Evolutionary conservation across 2,329 filamentous ascomycete species (phyloP), one percentile per base, ranked within the genome.

Genomic region (Coniochaeta sp.): DNA sequence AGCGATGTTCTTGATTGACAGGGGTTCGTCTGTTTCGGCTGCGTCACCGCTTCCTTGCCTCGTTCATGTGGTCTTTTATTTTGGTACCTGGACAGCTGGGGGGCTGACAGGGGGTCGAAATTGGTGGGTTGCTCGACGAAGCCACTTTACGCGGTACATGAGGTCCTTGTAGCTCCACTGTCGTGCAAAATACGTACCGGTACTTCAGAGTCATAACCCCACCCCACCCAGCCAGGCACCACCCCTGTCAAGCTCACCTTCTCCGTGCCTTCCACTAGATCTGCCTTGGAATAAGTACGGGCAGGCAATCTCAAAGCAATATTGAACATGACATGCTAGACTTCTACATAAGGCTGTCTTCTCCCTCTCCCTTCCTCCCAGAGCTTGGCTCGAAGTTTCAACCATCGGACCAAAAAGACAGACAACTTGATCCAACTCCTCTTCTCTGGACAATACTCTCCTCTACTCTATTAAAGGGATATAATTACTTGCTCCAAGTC

Each of bases 31-130:
- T 52, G 47, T 52, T 52, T 52, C 47, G 47, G 47, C 54, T 56
- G 54, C 54, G 54, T 56, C 54, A 56, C 54, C 54, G 34, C 54
- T 56, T 36, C 34, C 30, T 38, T 38, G 30, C 9, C 8, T 22
- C 54, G 54, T 56, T 56, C 54, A 56, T 56, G 54, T 56, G 54
- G 54, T 56, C 22, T 56, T 36, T 56, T 56, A 56, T 56, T 56
- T 55, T 56, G 54, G 54, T 56, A 56, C 30, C 54, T 56, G 54
- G 22, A 38, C 54, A 56, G 54, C 54, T 56, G 54, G 34, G 54
- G n/a, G 30, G 38, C 24, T 6, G 17, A 56, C 54, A 56, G 30
- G 54, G n/a, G 54, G 54, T 38, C 8, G n/a, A 56, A 36, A 56
- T 56, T 56, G 54, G 54, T 24, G 54, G 30, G 30, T 14, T 24